A percentile compares a stretch with the other conserved stretches of the same genome.
Conservation (phyloP, 768 basidiomycete species). For the Mycena chlorophos region DNA sequence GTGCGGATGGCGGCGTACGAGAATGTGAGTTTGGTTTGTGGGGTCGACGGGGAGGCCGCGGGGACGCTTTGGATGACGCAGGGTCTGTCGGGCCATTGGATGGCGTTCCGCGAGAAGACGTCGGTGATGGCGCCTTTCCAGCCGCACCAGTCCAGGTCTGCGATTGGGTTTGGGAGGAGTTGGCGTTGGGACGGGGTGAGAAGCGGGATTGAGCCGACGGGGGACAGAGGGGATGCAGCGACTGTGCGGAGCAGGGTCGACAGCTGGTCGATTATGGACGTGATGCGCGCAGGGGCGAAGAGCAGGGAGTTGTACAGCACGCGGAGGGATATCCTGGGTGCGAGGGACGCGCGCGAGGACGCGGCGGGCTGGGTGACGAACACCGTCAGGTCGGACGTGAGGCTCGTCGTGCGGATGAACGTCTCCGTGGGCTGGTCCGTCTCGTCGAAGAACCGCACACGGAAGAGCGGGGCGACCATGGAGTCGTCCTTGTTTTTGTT, state of each 20-base stretch:
- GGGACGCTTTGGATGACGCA: conserved; percentile 85
- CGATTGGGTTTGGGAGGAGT: conserved; percentile 79
- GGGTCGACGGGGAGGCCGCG: conserved; percentile 35
- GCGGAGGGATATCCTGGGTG: conserved; percentile 75
- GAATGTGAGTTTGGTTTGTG: conserved; percentile 59
- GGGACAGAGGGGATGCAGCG: conserved; percentile 62
- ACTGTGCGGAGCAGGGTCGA: conserved; percentile 73
- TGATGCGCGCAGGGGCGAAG: conserved; percentile 78
- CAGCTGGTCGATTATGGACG: conserved; percentile 82
- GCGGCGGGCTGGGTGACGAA: conserved; percentile 77
- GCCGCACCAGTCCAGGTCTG: conserved; percentile 93
- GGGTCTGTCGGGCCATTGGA: conserved; percentile 71
- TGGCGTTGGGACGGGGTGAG: conserved; percentile 69
- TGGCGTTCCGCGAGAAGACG: conserved; percentile 88
- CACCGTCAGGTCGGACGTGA: conserved; percentile 91
- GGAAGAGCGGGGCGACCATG: conserved; percentile 71
- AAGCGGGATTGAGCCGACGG: conserved; percentile 79
- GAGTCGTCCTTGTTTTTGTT: conserved; percentile 64
- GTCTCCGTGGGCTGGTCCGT: conserved; percentile 71
- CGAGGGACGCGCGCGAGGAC: conserved; percentile 66
- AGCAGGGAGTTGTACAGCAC: conserved; percentile 94
- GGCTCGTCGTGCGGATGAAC: conserved; percentile 76
- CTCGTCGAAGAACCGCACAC: conserved; percentile 96
- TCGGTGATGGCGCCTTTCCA: conserved; percentile 98
- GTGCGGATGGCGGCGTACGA: conserved; percentile 80